phyloP scores from a whole-genome alignment of 768 basidiomycete genomes.

The Hericium erinaceus region DNA sequence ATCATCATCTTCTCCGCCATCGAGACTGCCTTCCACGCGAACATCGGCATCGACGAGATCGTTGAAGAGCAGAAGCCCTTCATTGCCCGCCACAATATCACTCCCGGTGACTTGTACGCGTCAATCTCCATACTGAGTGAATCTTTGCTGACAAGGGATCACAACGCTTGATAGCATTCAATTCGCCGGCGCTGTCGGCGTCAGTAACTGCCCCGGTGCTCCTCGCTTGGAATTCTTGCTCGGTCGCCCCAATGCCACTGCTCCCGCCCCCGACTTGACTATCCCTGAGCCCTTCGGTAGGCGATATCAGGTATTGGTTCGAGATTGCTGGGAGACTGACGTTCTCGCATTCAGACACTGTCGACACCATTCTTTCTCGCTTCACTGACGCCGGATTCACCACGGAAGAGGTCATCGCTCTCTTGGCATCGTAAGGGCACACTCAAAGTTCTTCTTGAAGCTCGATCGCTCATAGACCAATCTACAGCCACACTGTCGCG shows the following conservation, averaged over 20 bases:
- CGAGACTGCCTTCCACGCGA: conserved; percentile 14
- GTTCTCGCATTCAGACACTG: conserved; percentile 7
- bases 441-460: neutral
- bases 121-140: neutral
- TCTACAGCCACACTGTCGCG: conserved; percentile 15
- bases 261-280: conserved; percentile 21
- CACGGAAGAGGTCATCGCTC: conserved; percentile 25
- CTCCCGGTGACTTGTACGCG: conserved; percentile 38
- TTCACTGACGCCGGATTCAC: conserved; percentile 27
- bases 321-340: neutral
- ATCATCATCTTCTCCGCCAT: conserved; percentile 12
- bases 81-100: conserved; percentile 26
- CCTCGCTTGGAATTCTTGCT: conserved; percentile 24
- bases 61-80: conserved; percentile 24
- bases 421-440: conserved; percentile 23
- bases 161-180: conserved; percentile 19
- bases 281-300: conserved; percentile 27
- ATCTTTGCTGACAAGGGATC: too few species aligned
- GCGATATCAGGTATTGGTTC: neutral
- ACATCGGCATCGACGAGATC: conserved; percentile 13
- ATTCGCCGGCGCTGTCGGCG: conserved; percentile 24
- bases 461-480: conserved; percentile 16
- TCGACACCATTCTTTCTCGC: conserved; percentile 20
- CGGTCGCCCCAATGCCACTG: conserved; percentile 22
- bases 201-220: conserved; percentile 27